These are phyloP conservation scores for Asterochloris sp. DNA, from an alignment of 139 green algal genomes.

Conservation along the genomic window DNA sequence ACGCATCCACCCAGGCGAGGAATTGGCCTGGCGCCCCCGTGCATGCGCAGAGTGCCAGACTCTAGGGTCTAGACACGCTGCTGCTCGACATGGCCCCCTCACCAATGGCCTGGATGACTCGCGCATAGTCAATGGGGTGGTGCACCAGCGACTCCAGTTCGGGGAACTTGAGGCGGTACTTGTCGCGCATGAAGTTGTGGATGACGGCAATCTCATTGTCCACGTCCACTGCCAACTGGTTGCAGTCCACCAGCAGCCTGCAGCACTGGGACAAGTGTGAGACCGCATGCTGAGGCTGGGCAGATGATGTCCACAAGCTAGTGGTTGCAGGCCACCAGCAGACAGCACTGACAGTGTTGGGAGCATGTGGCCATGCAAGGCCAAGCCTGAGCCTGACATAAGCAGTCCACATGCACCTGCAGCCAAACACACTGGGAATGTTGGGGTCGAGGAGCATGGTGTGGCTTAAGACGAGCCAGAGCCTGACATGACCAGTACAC, in stretches of 20 bases:
- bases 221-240: conserved; percentile 93
- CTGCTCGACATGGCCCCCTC: background rate
- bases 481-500: too few species aligned
- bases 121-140: conserved; percentile 86
- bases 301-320: conserved; percentile 70
- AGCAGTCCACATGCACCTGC: too few species aligned
- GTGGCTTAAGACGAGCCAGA: too few species aligned
- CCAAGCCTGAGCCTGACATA: too few species aligned
- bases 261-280: conserved; percentile 16
- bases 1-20: too few species aligned
- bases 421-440: too few species aligned
- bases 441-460: too few species aligned
- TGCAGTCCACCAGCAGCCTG: conserved; percentile 92
- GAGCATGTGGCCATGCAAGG: conserved; percentile 27
- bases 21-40: too few species aligned
- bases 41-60: too few species aligned
- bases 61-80: too few species aligned
- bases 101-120: conserved; percentile 76
- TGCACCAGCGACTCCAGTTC: conserved; percentile 94
- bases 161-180: conserved; percentile 72
- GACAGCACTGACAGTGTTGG: too few species aligned
- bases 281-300: background rate
- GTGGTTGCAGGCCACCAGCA: conserved; percentile 95
- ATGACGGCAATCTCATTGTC: conserved; percentile 90
- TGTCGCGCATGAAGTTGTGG: conserved; percentile 77